phyloP scores from a whole-genome alignment of 2,329 filamentous ascomycete genomes.

The Rhexocercosporidium sp. region DNA sequence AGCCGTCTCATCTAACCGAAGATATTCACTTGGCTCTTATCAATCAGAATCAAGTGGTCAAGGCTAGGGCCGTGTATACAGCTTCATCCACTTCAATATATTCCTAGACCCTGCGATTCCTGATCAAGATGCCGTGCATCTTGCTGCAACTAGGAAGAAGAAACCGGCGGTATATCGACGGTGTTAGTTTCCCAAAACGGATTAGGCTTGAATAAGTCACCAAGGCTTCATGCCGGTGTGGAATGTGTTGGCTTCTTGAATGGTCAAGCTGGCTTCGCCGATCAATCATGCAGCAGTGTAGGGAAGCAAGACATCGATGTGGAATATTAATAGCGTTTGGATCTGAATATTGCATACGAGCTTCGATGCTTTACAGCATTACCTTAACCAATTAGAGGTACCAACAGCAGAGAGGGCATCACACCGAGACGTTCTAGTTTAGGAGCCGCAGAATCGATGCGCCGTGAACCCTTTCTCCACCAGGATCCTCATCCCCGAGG shows the following conservation, averaged over 20 bases:
- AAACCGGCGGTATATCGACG: slow-evolving; percentile 5
- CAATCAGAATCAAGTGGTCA: neutral
- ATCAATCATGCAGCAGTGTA: slow-evolving; percentile 1
- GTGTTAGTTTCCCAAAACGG: slow-evolving; percentile 2
- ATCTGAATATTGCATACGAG: neutral
- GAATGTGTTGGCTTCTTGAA: slow-evolving; percentile 10
- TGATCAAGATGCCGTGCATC: slow-evolving; percentile 7
- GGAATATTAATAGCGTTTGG: slow-evolving; percentile 4
- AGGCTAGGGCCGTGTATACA: neutral
- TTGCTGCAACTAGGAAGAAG: slow-evolving; percentile 7
- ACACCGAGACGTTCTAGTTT: slow-evolving; percentile 5
- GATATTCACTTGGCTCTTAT: neutral
- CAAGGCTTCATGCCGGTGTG: slow-evolving; percentile 1
- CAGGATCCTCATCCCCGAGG: slow-evolving; percentile 1
- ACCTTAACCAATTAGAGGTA: neutral
- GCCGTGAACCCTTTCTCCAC: slow-evolving; percentile 17
- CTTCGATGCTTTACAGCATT: neutral
- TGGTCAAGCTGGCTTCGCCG: slow-evolving; percentile 2
- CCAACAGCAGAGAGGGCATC: slow-evolving; percentile 7
- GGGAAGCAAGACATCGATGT: slow-evolving; percentile 16
- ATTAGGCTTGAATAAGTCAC: slow-evolving; percentile 9
- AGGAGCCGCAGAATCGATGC: slow-evolving; percentile 7
- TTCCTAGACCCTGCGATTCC: neutral
- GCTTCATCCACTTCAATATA: neutral
- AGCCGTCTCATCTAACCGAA: neutral